phyloP scores from a whole-genome alignment of 768 basidiomycete species.

The Panellus pusillus region DNA sequence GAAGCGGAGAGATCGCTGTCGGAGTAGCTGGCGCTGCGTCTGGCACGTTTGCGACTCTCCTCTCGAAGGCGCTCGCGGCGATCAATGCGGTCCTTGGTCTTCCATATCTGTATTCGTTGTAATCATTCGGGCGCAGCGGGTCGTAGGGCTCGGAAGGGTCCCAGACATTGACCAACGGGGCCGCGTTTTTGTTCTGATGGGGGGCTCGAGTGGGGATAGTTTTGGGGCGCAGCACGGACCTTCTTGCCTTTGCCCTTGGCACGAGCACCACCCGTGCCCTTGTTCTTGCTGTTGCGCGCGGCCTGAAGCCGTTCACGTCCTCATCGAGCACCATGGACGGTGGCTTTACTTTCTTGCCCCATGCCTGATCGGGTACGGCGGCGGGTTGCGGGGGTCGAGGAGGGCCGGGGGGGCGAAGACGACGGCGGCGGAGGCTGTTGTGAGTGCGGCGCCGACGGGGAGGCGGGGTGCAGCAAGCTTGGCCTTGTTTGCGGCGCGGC shows the following conservation, averaged over 20 bases:
- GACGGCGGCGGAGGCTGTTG: constrained; percentile 34
- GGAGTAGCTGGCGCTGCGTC: constrained; percentile 60
- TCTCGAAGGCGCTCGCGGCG: constrained; percentile 65
- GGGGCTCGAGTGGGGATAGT: constrained; percentile 1
- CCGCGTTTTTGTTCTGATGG: constrained; percentile 51
- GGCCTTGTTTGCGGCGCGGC: constrained; percentile 59
- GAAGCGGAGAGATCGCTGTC: constrained; percentile 64
- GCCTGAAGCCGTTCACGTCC: constrained; percentile 80
- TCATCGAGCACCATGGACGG: constrained; percentile 90
- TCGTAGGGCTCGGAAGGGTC: constrained; percentile 82
- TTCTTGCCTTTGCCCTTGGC: constrained; percentile 63
- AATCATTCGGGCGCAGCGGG: constrained; percentile 82
- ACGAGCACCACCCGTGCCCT: too few species aligned
- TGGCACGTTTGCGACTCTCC: constrained; percentile 56
- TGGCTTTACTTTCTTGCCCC: constrained; percentile 89
- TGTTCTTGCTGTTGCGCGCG: constrained; percentile 55
- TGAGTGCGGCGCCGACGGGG: constrained; percentile 63
- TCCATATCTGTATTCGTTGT: constrained; percentile 83
- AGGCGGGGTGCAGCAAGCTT: constrained; percentile 54
- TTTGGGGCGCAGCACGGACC: constrained; percentile 35
- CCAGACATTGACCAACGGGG: constrained; percentile 57
- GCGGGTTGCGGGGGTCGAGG: constrained; percentile 33
- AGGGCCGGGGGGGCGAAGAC: constrained; percentile 29
- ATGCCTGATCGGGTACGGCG: constrained; percentile 55
- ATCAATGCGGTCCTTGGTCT: constrained; percentile 73